phyloP scores from a whole-genome alignment of 2,329 filamentous ascomycete genomes.

The Monosporascus sp. region DNA sequence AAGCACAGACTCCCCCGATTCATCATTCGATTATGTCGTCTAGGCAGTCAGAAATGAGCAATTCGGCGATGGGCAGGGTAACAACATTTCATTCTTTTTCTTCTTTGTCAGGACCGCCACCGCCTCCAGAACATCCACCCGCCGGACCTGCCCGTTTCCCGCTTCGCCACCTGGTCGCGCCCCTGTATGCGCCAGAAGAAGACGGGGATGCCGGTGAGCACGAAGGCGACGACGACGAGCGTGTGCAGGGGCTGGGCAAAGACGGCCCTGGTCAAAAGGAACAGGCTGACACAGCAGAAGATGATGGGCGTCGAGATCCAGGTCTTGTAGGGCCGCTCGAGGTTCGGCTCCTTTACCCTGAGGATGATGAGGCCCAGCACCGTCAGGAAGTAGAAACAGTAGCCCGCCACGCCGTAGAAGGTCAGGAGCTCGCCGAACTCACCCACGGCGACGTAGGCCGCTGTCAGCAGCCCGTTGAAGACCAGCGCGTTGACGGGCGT shows the following conservation, averaged over 20 bases:
- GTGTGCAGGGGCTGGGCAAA: slow-evolving; percentile 91
- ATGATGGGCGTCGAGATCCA: slow-evolving; percentile 98
- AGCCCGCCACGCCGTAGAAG: slow-evolving; percentile 95
- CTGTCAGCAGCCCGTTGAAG: slow-evolving; percentile 71
- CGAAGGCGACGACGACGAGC: slow-evolving; percentile 77
- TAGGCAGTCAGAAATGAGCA: too few species aligned
- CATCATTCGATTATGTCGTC: too few species aligned
- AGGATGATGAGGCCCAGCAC: slow-evolving; percentile 90
- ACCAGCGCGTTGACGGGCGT: slow-evolving; percentile 90
- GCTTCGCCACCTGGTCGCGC: slow-evolving; percentile 47
- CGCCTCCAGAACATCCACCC: slow-evolving; percentile 58
- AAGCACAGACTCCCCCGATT: slow-evolving; percentile 1
- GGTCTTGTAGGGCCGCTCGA: slow-evolving; percentile 88
- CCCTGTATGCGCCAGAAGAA: slow-evolving; percentile 83
- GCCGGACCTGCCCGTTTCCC: slow-evolving; percentile 30
- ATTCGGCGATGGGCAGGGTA: too few species aligned
- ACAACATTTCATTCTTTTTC: too few species aligned
- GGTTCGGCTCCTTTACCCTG: slow-evolving; percentile 75
- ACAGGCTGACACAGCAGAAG: slow-evolving; percentile 96
- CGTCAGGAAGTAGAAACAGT: slow-evolving; percentile 95
- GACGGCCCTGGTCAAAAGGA: slow-evolving; percentile 80
- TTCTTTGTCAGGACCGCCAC: slow-evolving; percentile 20
- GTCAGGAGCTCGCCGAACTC: slow-evolving; percentile 90
- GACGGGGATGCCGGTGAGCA: slow-evolving; percentile 75
- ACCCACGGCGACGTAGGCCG: slow-evolving; percentile 75